Evolutionary conservation across 176 grass and related monocot species (phyloP).

Genomic region (Elaeis guineensis): DNA sequence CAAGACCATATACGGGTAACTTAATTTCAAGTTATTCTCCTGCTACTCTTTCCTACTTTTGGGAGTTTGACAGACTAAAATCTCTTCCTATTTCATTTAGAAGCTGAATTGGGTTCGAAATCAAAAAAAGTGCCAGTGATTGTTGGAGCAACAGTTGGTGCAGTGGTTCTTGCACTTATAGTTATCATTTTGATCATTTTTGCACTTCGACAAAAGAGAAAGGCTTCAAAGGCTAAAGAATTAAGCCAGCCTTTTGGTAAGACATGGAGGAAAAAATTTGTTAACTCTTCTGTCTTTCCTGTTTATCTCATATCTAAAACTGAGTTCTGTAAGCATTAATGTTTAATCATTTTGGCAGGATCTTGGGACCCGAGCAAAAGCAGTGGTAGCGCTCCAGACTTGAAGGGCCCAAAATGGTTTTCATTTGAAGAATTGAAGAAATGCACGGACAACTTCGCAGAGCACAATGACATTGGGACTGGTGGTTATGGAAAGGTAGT

Average conservation of each 20-base stretch:
- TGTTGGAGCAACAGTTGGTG: slow-evolving; percentile 36
- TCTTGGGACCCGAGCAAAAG: slow-evolving; percentile 63
- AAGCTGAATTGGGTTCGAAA: slow-evolving; percentile 5
- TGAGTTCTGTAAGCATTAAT: too few species aligned
- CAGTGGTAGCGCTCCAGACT: slow-evolving; percentile 43
- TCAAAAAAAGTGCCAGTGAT: slow-evolving; percentile 34
- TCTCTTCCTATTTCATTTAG: background rate
- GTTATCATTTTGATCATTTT: slow-evolving; percentile 22
- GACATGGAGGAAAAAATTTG: background rate
- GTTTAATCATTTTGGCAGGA: slow-evolving; percentile 17
- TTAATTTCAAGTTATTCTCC: background rate
- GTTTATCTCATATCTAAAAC: too few species aligned
- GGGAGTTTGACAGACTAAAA: too few species aligned
- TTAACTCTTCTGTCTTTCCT: too few species aligned
- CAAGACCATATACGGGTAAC: background rate
- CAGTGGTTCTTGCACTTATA: slow-evolving; percentile 22
- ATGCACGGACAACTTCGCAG: slow-evolving; percentile 59
- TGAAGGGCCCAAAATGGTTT: slow-evolving; percentile 59
- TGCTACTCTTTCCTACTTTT: too few species aligned
- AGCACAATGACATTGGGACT: slow-evolving; percentile 43
- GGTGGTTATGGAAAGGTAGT: slow-evolving; percentile 73
- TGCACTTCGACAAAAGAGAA: slow-evolving; percentile 29
- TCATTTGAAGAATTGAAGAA: slow-evolving; percentile 59
- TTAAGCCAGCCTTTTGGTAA: slow-evolving; percentile 49
- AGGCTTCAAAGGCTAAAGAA: slow-evolving; percentile 23